These are phyloP conservation scores for Schizosaccharomyces versatilis DNA, from an alignment of 1,139 yeast species.

Conservation along the genomic window DNA sequence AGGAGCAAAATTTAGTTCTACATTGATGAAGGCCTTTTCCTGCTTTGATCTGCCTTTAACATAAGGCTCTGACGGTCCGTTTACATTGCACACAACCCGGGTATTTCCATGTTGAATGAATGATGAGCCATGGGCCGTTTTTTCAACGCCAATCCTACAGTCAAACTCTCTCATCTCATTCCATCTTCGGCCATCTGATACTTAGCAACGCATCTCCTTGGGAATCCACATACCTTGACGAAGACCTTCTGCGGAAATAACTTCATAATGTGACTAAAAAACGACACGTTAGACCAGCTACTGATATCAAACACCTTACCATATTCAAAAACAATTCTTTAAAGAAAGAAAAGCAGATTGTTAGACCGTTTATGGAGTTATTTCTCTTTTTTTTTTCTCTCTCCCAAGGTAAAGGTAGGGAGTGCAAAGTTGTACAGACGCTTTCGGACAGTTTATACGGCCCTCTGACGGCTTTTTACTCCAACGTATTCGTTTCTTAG, in stretches of 20 bases:
- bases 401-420: too few relatives aligned
- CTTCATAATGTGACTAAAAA: slow-evolving; percentile 23
- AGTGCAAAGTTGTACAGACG: too few relatives aligned
- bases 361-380: background rate
- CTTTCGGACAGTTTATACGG: too few relatives aligned
- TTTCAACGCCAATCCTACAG: slow-evolving; percentile 69
- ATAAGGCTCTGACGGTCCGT: slow-evolving; percentile 71
- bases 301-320: background rate
- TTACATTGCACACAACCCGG: slow-evolving; percentile 62
- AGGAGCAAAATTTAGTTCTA: slow-evolving; percentile 51
- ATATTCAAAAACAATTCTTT: background rate
- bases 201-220: background rate
- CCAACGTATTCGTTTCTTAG: background rate
- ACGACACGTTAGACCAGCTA: background rate
- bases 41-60: slow-evolving; percentile 14
- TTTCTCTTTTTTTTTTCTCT: background rate
- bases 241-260: slow-evolving; percentile 84
- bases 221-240: slow-evolving; percentile 25
- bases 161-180: slow-evolving; percentile 68
- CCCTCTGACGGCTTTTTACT: background rate
- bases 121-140: slow-evolving; percentile 82
- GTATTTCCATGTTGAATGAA: slow-evolving; percentile 84
- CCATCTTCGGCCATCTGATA: slow-evolving; percentile 72
- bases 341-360: background rate
- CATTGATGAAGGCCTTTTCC: slow-evolving; percentile 36